Evolutionary conservation across 2,329 filamentous ascomycete species (phyloP).

Genomic region (Penicillium capsulatum): DNA sequence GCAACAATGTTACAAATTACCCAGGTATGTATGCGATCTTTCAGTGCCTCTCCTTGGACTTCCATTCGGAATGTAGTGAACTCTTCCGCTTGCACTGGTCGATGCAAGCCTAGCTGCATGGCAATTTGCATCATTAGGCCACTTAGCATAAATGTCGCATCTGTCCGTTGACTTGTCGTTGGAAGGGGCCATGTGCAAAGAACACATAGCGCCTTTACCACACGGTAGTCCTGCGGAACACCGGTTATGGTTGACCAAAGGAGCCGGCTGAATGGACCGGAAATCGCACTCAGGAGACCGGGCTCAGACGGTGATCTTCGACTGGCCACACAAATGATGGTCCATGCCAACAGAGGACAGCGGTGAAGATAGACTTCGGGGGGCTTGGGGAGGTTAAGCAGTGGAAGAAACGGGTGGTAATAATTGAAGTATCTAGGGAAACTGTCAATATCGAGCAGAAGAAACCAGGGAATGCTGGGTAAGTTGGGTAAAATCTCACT

Average conservation of each 20-base stretch:
- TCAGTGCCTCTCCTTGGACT: conserved; percentile 57
- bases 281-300: conserved; percentile 49
- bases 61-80: conserved; percentile 49
- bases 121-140: conserved; percentile 64
- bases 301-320: conserved; percentile 55
- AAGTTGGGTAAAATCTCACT: conserved; percentile 36
- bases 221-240: conserved; percentile 58
- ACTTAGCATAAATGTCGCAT: conserved; percentile 61
- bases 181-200: conserved; percentile 62
- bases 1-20: conserved; percentile 63
- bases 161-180: conserved; percentile 57
- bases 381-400: conserved; percentile 53
- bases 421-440: conserved; percentile 55
- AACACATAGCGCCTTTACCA: conserved; percentile 59
- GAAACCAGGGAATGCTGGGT: too few species aligned
- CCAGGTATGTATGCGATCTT: conserved; percentile 62
- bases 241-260: conserved; percentile 57
- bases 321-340: conserved; percentile 58
- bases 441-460: conserved; percentile 27
- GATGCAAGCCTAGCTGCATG: conserved; percentile 60
- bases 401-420: conserved; percentile 61
- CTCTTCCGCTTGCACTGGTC: conserved; percentile 58
- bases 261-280: conserved; percentile 51
- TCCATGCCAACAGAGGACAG: conserved; percentile 61
- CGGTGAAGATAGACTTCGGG: conserved; percentile 56